Conservation (phyloP, 495 filamentous ascomycete genomes). For the Xanthoparmelia taractica region DNA sequence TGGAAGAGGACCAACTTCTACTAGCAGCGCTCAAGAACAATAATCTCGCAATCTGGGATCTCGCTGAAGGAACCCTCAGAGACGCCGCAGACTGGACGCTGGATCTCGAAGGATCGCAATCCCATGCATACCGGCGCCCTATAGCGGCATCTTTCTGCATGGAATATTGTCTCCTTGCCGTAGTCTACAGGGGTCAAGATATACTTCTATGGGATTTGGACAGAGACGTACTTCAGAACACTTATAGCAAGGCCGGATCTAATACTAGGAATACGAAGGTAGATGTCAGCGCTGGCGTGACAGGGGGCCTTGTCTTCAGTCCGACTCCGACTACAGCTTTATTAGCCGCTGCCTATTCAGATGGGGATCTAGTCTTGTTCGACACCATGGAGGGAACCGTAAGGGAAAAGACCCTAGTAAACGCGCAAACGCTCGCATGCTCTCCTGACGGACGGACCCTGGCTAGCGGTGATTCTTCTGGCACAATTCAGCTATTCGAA, state of each 20-base stretch:
- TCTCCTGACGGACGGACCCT: slow-evolving; percentile 31
- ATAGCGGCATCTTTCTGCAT: slow-evolving; percentile 19
- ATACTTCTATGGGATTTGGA: slow-evolving; percentile 29
- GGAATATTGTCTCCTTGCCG: slow-evolving; percentile 25
- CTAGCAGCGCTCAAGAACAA: slow-evolving; percentile 23
- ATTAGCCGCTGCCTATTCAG: slow-evolving; percentile 29
- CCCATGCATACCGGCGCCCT: slow-evolving; percentile 20
- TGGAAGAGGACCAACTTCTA: slow-evolving; percentile 24
- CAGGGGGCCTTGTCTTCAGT: slow-evolving; percentile 30
- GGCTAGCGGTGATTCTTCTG: slow-evolving; percentile 24
- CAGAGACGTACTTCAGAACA: slow-evolving; percentile 19
- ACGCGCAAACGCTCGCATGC: slow-evolving; percentile 25
- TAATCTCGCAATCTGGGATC: slow-evolving; percentile 25
- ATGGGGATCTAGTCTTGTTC: slow-evolving; percentile 25
- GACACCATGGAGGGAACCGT: slow-evolving; percentile 9
- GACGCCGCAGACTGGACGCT: slow-evolving; percentile 24
- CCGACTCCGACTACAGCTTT: slow-evolving; percentile 23
- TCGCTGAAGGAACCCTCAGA: slow-evolving; percentile 13
- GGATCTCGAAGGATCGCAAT: slow-evolving; percentile 17
- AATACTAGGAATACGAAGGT: not conserved
- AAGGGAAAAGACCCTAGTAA: slow-evolving; percentile 16
- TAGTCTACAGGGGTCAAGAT: slow-evolving; percentile 27
- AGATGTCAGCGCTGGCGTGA: slow-evolving; percentile 3
- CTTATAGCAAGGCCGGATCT: slow-evolving; percentile 23
- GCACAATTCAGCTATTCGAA: slow-evolving; percentile 32